phyloP scores from a whole-genome alignment of 306 rosid genomes.

The Ormosia emarginata region DNA sequence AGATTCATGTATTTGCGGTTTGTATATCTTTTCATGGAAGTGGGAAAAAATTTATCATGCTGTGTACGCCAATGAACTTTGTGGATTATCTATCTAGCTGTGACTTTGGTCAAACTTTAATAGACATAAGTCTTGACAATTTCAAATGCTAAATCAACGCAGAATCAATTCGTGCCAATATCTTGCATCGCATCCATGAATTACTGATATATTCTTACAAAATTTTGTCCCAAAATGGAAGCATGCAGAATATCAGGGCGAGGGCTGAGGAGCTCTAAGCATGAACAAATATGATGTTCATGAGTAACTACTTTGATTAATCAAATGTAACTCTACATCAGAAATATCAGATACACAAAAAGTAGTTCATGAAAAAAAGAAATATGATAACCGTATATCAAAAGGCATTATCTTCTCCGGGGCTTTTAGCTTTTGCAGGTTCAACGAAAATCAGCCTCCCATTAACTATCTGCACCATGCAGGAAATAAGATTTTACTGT shows the following conservation, averaged over 20 bases:
- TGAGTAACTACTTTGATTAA: not conserved
- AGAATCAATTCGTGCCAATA: not conserved
- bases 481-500: not conserved
- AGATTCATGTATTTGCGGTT: no score
- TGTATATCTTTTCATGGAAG: no score
- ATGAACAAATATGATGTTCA: not conserved
- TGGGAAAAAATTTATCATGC: no score
- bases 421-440: constrained; percentile 34
- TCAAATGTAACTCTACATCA: not conserved
- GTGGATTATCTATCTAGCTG: no score
- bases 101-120: no score
- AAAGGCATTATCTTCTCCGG: constrained; percentile 7
- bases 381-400: not conserved
- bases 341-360: not conserved
- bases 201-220: not conserved
- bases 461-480: constrained; percentile 52
- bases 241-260: not conserved
- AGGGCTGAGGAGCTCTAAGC: not conserved
- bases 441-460: constrained; percentile 78
- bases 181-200: not conserved
- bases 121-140: no score
- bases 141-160: not conserved
- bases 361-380: not conserved
- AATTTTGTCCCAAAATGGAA: not conserved
- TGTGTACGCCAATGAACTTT: no score